These are phyloP conservation scores for Kodamaea jinghongensis DNA, from an alignment of 805 yeast species.

Conservation along the genomic window DNA sequence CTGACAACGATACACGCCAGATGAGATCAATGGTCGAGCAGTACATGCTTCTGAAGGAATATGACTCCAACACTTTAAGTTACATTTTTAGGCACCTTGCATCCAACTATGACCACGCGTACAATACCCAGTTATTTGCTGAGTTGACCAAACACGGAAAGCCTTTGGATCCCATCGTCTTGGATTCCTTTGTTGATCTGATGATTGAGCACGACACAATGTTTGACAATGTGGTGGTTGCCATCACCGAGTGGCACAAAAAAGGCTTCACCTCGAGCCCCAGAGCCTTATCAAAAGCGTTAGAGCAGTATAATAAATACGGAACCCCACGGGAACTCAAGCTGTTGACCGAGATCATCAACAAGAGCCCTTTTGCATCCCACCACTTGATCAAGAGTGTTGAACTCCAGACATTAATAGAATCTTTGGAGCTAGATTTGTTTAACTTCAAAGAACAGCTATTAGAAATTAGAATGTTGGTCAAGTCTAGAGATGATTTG, in stretches of 20 bases:
- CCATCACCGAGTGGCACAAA: slow-evolving; percentile 28
- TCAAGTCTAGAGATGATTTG: slow-evolving; percentile 16
- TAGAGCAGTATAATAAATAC: slow-evolving; percentile 27
- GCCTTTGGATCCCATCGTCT: slow-evolving; percentile 22
- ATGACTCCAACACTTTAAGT: slow-evolving; percentile 25
- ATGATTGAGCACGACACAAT: slow-evolving; percentile 27
- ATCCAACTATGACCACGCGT: slow-evolving; percentile 32
- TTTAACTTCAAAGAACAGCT: slow-evolving; percentile 26
- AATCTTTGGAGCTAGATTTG: slow-evolving; percentile 22
- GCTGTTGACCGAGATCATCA: slow-evolving; percentile 19
- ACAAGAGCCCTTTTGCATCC: slow-evolving; percentile 17
- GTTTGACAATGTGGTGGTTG: slow-evolving; percentile 26
- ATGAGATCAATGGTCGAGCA: slow-evolving; percentile 20
- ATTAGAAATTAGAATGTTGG: slow-evolving; percentile 16
- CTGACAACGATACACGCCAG: slow-evolving; percentile 28
- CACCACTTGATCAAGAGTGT: slow-evolving; percentile 25
- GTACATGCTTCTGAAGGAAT: slow-evolving; percentile 18
- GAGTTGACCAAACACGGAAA: slow-evolving; percentile 21
- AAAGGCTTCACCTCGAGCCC: slow-evolving; percentile 24
- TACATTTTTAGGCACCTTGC: slow-evolving; percentile 31
- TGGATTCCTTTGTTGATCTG: slow-evolving; percentile 26
- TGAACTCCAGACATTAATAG: slow-evolving; percentile 24
- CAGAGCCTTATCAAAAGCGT: slow-evolving; percentile 23
- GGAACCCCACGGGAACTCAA: slow-evolving; percentile 28
- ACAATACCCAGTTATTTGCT: slow-evolving; percentile 24